Evolutionary conservation across 768 basidiomycete species (phyloP), one percentile per base, ranked within the genome.

Genomic region (Xerocomus brunneocitrinus): DNA sequence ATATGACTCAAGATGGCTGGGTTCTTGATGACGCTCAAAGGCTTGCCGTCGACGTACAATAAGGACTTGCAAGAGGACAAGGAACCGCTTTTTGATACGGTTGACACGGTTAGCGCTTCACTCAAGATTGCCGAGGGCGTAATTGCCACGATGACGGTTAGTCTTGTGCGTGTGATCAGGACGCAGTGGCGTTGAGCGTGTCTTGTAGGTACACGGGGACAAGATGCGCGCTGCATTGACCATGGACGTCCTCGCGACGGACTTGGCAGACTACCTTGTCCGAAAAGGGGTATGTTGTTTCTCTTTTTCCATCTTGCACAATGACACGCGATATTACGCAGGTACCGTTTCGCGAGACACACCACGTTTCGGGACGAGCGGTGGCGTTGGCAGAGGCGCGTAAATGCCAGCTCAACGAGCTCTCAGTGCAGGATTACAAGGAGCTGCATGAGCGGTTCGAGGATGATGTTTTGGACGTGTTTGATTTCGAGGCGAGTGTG

Each of bases 1-100:
- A 13, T 45, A 7, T n/a, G 38, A 58, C 38, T 25, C 30, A 28
- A 95, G 88, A 95, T 98, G 90, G 82, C 95, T 12, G 97, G 97
- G 2, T 97, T 98, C 74, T 74, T 98, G 74, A 93, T 98, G 89
- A 95, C 93, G 1, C 76, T 95, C 62, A 99, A 99, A 67, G 97
- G 97, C 30, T 74, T 98, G 42, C 97, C 97, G 13, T 97, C 95
- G 19, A 99, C 97, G 8, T 99, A 99, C 75, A 98, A 99, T 79
- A 99, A 99, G 71, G 97, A 99, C 73, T 75, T 99, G 42, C 97
- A 98, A 70, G 97, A 99, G 70, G 93, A 95, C 71, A 98, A 99
- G 71, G 97, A 99, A 65, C 95, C 97, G 2, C 73, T 99, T 51
- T 98, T 98, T 59, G 97, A 99, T 65, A 76, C 88, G 9, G 89